Conservation (phyloP, 176 grass and related monocot species). For the Paspalum notatum region DNA sequence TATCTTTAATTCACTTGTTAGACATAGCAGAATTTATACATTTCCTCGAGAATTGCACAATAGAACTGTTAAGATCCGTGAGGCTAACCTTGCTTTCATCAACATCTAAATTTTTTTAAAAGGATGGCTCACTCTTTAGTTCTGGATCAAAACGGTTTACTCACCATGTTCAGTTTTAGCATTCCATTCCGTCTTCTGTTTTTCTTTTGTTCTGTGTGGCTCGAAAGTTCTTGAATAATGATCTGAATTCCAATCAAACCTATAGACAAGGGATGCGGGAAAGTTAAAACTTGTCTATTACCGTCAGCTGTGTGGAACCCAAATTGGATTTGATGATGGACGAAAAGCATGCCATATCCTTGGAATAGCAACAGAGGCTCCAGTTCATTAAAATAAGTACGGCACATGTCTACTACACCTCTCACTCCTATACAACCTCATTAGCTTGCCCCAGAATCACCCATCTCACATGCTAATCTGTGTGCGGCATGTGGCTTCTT, state of each 20-base stretch:
- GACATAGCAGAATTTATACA: not conserved
- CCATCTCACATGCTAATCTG: not conserved
- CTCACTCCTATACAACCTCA: conserved; percentile 22
- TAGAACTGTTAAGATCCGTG: not conserved
- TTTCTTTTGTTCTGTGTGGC: not conserved
- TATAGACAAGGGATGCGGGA: not conserved
- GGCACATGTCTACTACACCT: not conserved
- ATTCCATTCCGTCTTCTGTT: not conserved
- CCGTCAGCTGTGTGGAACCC: not conserved
- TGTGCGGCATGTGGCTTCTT: conserved; percentile 2
- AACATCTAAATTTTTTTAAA: not conserved
- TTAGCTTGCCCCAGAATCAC: conserved; percentile 13
- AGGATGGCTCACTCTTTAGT: not conserved
- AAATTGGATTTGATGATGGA: conserved; percentile 11
- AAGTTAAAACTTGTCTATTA: not conserved
- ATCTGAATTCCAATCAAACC: not conserved
- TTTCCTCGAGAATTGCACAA: not conserved
- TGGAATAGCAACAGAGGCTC: conserved; percentile 26
- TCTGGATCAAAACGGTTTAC: not conserved
- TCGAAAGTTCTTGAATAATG: not conserved
- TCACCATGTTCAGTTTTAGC: not conserved
- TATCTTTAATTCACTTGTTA: not conserved
- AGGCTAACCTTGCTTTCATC: not conserved
- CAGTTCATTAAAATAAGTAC: conserved; percentile 24
- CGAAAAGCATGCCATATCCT: conserved; percentile 7